Evolutionary conservation across 371 early-diverging fungal genomes (phyloP), one percentile per base, ranked within the genome.

Genomic region (Rhizomucor miehei): DNA sequence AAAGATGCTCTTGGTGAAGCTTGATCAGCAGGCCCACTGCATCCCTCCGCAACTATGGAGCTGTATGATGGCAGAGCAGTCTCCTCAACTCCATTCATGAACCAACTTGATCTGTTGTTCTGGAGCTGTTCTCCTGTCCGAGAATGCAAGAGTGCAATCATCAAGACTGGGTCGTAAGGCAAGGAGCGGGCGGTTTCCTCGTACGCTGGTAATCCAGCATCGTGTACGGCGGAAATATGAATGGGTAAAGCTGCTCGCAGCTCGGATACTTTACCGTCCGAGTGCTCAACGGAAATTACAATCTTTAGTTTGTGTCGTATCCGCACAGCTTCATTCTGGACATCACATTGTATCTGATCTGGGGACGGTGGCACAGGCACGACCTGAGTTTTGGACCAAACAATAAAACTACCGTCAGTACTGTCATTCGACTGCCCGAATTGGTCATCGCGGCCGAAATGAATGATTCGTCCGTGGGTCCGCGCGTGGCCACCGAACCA

Each of bases 231-330:
- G 55, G 62, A 71, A 10, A 75, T 66, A 10, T 52, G 55, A 36
- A 74, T 58, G 5, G 72, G 72, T 36, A 66, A 20, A 0, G 62
- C 58, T 1, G 67, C 67, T 1, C 77, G 62, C 21, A 76, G 37
- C 50, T 76, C 71, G 13, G 65, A 68, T 17, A 69, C 45, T 52
- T 71, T 69, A 11, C 77, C 74, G 48, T 67, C 65, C 1, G 66
- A 61, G 54, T 67, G 68, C 43, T 62, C 59, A 10, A 71, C 44
- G 6, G 64, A 71, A 13, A 74, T 50, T 10, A 71, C 59, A 54
- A 67, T 67, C 14, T 74, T 66, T 14, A 74, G 48, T 36, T 75
- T 75, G 51, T 77, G 77, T n/a, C 69, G 63, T 20, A 77, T 65
- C n/a, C 64, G 44, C 17, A 77, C 63, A 4, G 51, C 38, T 19